Base-by-base conservation (phyloP, 352 stramenopile species). In the Elongisporangium anandrum region DNA sequence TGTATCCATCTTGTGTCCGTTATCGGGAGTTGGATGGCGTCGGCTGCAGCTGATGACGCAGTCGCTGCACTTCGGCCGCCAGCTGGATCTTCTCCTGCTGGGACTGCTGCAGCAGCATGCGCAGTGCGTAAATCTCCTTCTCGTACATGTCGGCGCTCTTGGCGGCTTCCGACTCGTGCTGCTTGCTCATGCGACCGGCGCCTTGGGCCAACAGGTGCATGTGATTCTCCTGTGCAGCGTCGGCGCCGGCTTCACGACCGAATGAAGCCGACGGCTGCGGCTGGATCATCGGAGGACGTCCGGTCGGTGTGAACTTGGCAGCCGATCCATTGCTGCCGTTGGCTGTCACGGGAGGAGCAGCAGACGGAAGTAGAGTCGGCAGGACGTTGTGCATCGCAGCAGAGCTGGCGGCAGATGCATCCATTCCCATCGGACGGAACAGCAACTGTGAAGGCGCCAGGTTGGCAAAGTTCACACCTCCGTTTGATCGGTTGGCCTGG, bases 61-160 rank as follows among this genome's bases (percentile, higher is more conserved):
- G 61, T n/a, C 70, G 78, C 53, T 85, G 69, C n/a, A 93, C 72
- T 61, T 93, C 81, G 50, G 54, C 65, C 53, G 85, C 74, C 2
- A 93, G 70, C 57, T 81, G 71, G 24, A 68, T 57, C 52, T 90
- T 91, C 49, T 94, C 77, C 50, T 87, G 75, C 63, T 90, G 76
- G n/a, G 78, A 76, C 60, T 90, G 77, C 45, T 89, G 73, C 50
- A 94, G 64, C 61, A 88, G 63, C 75, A 77, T 84, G 29, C 75
- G 78, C 56, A 91, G 63, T 57, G 68, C 70, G 62, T 87, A 66
- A 48, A 89, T 66, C 60, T 91, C 81, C 63, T 86, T 79, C 63
- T 91, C 75, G 60, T 86, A 89, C 63, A 60, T 51, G n/a, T 86
- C 81, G 3, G 73, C 26, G 29, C 64, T 81, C 65, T 77, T 73